A percentile compares a stretch with the other conserved stretches of the same genome.
phyloP scores from a whole-genome alignment of 768 basidiomycete genomes.

The Hysterangium stoloniferum region DNA sequence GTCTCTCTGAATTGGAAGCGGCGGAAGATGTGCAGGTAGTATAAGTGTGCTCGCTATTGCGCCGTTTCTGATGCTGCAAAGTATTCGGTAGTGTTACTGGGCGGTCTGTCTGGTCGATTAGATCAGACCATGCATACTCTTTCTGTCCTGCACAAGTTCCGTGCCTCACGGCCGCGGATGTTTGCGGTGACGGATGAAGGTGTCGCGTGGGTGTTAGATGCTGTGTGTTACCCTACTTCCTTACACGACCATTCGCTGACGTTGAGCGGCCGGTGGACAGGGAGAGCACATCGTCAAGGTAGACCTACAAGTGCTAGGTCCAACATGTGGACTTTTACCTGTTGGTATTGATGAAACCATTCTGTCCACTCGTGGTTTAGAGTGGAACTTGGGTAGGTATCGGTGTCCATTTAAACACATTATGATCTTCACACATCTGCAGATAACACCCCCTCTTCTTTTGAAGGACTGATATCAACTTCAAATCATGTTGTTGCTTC shows the following conservation, averaged over 20 bases:
- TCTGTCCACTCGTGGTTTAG: conserved; percentile 75
- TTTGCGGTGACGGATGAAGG: conserved; percentile 88
- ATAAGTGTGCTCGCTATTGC: not conserved
- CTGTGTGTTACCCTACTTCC: conserved; percentile 35
- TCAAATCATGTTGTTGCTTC: conserved; percentile 83
- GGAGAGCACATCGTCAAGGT: conserved; percentile 77
- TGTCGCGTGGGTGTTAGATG: conserved; percentile 81
- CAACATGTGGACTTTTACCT: conserved; percentile 92
- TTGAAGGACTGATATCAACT: conserved; percentile 82
- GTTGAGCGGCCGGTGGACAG: conserved; percentile 30
- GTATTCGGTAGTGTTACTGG: conserved; percentile 71
- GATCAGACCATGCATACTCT: conserved; percentile 93
- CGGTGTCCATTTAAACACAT: not conserved
- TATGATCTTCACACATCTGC: conserved; percentile 1
- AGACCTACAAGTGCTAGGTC: conserved; percentile 66
- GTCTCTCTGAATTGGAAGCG: conserved; percentile 52
- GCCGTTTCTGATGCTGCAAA: conserved; percentile 21
- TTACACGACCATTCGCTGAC: not conserved
- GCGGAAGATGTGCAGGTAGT: conserved; percentile 31
- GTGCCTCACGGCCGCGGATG: conserved; percentile 46
- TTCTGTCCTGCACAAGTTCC: conserved; percentile 75
- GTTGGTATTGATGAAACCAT: conserved; percentile 72
- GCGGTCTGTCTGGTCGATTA: conserved; percentile 83
- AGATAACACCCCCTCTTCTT: conserved; percentile 64
- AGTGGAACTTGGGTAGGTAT: conserved; percentile 79